phyloP scores from a whole-genome alignment of 352 stramenopile genomes.

The Pythium sukuiense region DNA sequence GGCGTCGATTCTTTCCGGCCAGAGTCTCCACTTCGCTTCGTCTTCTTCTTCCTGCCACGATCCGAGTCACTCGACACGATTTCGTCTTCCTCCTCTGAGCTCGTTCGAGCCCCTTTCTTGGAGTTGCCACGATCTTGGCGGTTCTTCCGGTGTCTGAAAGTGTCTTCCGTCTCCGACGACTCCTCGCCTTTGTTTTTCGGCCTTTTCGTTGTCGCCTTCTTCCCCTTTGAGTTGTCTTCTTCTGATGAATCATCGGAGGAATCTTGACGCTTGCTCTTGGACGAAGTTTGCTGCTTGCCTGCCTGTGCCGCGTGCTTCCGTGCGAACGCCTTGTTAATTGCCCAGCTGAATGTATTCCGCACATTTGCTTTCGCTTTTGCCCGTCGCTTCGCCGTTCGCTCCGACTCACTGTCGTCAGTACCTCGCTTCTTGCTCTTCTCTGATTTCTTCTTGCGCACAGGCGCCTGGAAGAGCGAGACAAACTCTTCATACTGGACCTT shows the following conservation, averaged over 20 bases:
- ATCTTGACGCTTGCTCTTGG: background rate
- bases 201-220: background rate
- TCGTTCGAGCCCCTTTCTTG: background rate
- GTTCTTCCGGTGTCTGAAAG: too few relatives aligned
- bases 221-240: background rate
- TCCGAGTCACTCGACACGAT: background rate
- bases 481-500: slow-evolving; percentile 68
- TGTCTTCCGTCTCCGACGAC: slow-evolving; percentile 8
- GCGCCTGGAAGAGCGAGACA: slow-evolving; percentile 40
- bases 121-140: too few relatives aligned
- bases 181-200: background rate
- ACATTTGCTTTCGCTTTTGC: slow-evolving; percentile 47
- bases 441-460: slow-evolving; percentile 10
- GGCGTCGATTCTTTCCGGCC: background rate
- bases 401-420: slow-evolving; percentile 8
- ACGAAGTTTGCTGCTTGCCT: slow-evolving; percentile 11
- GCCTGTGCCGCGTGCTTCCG: slow-evolving; percentile 41
- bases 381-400: slow-evolving; percentile 1
- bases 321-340: slow-evolving; percentile 67
- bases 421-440: slow-evolving; percentile 12
- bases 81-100: background rate
- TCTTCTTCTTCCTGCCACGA: background rate
- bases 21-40: background rate
- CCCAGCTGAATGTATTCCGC: slow-evolving; percentile 72
- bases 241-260: slow-evolving; percentile 23